Evolutionary conservation across 2,329 filamentous ascomycete species (phyloP).

Genomic region (Exophiala lecanii-corni): DNA sequence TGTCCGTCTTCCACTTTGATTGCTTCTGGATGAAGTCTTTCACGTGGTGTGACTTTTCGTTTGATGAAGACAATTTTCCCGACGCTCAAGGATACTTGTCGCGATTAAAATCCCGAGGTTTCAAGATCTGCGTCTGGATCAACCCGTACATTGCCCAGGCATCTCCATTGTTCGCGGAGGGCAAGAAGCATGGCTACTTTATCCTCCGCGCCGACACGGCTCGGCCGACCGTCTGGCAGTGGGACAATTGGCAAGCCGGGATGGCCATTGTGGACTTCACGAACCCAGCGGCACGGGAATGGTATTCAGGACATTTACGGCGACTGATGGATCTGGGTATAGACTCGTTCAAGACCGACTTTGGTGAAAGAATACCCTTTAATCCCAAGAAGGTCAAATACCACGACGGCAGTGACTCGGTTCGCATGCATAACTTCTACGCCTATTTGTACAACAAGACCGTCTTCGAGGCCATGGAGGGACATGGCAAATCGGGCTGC

Average conservation of each 20-base stretch:
- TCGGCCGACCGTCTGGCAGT: conserved; percentile 57
- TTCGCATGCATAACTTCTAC: conserved; percentile 73
- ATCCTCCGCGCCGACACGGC: conserved; percentile 65
- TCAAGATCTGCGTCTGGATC: conserved; percentile 72
- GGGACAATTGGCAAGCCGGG: conserved; percentile 72
- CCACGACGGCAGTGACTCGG: conserved; percentile 57
- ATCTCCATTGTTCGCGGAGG: conserved; percentile 61
- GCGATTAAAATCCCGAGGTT: conserved; percentile 58
- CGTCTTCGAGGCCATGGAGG: conserved; percentile 58
- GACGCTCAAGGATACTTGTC: conserved; percentile 62
- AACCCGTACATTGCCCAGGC: conserved; percentile 71
- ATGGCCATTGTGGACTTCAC: conserved; percentile 73
- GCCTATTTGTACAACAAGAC: conserved; percentile 68
- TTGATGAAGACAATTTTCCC: conserved; percentile 64
- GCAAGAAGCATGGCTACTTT: conserved; percentile 60
- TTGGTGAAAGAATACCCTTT: conserved; percentile 66
- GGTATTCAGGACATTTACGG: conserved; percentile 61
- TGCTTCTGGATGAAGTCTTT: conserved; percentile 75
- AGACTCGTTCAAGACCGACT: conserved; percentile 71
- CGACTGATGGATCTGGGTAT: conserved; percentile 64
- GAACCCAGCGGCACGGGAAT: conserved; percentile 62
- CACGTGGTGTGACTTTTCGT: conserved; percentile 71
- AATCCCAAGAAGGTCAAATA: conserved; percentile 53
- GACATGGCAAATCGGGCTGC: conserved; percentile 45
- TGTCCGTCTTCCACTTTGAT: conserved; percentile 72